These are phyloP conservation scores for Debaryomyces prosopidis DNA, from an alignment of 805 yeast species.

Conservation along the genomic window DNA sequence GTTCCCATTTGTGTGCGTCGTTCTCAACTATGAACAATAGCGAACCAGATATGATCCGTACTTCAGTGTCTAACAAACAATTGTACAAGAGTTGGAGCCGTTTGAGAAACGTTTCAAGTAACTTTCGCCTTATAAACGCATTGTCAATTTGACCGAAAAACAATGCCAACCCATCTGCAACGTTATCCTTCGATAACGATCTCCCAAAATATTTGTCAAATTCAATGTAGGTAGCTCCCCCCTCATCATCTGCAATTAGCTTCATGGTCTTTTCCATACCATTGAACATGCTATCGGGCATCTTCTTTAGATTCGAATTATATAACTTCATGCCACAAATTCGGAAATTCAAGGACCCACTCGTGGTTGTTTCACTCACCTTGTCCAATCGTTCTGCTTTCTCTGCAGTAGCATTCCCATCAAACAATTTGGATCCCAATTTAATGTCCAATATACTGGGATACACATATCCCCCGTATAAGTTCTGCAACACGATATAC, in stretches of 20 bases:
- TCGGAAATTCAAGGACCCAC: conserved; percentile 73
- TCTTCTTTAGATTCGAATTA: conserved; percentile 10
- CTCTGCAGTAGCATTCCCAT: conserved; percentile 52
- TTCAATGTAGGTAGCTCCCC: conserved; percentile 43
- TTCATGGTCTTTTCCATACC: conserved; percentile 17
- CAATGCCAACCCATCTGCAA: conserved; percentile 45
- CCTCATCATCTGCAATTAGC: conserved; percentile 12
- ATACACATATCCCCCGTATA: conserved; percentile 54
- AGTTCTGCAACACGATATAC: conserved; percentile 71
- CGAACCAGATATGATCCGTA: conserved; percentile 70
- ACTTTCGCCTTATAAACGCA: not conserved
- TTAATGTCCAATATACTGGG: conserved; percentile 86
- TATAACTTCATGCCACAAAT: conserved; percentile 85
- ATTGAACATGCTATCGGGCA: conserved; percentile 13
- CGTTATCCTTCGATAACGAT: conserved; percentile 42
- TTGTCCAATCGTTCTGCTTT: conserved; percentile 60
- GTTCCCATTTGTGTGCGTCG: conserved; percentile 56
- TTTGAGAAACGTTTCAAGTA: conserved; percentile 49
- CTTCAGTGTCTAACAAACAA: conserved; percentile 60
- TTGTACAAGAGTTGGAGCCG: conserved; percentile 68
- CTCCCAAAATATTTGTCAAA: conserved; percentile 78
- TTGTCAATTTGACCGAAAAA: conserved; percentile 41
- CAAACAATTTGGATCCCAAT: conserved; percentile 72
- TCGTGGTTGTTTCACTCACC: conserved; percentile 74
- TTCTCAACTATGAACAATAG: conserved; percentile 74